These are phyloP conservation scores for Leptoxyphium fumago DNA, from an alignment of 2,329 filamentous ascomycete genomes.

Conservation along the genomic window DNA sequence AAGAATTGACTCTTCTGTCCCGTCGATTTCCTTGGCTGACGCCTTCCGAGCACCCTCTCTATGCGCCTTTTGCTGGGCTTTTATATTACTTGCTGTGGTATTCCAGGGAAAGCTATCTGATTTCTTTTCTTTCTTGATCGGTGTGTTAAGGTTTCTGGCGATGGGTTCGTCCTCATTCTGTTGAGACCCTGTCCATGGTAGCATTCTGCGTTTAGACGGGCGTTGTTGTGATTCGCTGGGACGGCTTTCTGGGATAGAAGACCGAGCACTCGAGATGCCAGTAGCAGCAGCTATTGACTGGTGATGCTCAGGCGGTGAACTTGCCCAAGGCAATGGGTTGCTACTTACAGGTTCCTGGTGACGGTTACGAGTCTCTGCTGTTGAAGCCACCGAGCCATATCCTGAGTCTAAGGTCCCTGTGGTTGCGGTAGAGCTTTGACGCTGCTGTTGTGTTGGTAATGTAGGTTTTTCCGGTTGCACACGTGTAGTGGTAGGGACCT, in stretches of 20 bases:
- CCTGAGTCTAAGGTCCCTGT: constrained; percentile 8
- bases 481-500: constrained; percentile 9
- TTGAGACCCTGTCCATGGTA: constrained; percentile 41
- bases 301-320: constrained; percentile 27
- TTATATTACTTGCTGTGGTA: constrained; percentile 56
- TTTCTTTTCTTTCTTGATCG: constrained; percentile 27
- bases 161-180: constrained; percentile 9
- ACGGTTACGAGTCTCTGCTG: constrained; percentile 19
- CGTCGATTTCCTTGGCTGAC: constrained; percentile 26
- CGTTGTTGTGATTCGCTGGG: constrained; percentile 12
- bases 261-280: constrained; percentile 2
- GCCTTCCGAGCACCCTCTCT: constrained; percentile 48
- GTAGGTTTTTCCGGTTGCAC: constrained; percentile 7
- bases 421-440: not conserved
- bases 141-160: constrained; percentile 23
- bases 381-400: constrained; percentile 14
- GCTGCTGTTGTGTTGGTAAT: constrained; percentile 1
- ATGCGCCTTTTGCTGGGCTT: constrained; percentile 62
- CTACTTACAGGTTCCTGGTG: constrained; percentile 34
- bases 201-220: constrained; percentile 44
- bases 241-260: not conserved
- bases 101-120: constrained; percentile 48
- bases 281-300: not conserved
- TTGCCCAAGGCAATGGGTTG: constrained; percentile 54
- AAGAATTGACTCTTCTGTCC: constrained; percentile 33